Evolutionary conservation across 2,329 filamentous ascomycete genomes (phyloP).

Genomic region (Fusarium ambrosium): DNA sequence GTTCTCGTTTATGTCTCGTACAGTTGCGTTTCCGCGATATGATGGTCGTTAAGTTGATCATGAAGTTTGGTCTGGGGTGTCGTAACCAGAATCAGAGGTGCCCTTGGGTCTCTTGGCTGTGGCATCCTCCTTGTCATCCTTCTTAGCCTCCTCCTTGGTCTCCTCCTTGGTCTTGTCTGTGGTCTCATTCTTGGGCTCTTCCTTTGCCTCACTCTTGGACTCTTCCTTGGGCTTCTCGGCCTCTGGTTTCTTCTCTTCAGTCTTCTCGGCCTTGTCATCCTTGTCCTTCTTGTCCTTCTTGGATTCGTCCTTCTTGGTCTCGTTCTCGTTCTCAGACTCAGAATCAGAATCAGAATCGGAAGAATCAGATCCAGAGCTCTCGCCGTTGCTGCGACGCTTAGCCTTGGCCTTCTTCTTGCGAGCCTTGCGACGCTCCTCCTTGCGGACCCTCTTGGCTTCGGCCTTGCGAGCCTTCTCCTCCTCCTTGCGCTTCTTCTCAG

Average conservation of each 20-base stretch:
- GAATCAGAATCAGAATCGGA: conserved; percentile 43
- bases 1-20: background rate
- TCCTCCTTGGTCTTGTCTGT: conserved; percentile 26
- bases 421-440: conserved; percentile 44
- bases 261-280: conserved; percentile 23
- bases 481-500: conserved; percentile 57
- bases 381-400: conserved; percentile 38
- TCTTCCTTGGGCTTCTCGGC: conserved; percentile 9
- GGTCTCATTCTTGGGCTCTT: conserved; percentile 1
- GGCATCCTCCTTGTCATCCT: background rate
- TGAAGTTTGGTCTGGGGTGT: conserved; percentile 44
- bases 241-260: conserved; percentile 11
- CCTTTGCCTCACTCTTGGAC: background rate
- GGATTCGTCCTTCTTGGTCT: conserved; percentile 34
- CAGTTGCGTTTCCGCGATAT: conserved; percentile 7
- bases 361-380: conserved; percentile 39
- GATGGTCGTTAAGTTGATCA: conserved; percentile 28
- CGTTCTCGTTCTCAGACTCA: conserved; percentile 42
- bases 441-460: conserved; percentile 48
- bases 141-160: conserved; percentile 21
- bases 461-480: conserved; percentile 50
- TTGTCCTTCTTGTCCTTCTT: conserved; percentile 38
- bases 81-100: conserved; percentile 53
- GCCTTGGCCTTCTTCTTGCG: conserved; percentile 45
- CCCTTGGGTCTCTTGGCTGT: conserved; percentile 45